These are phyloP conservation scores for Sarocladium strictum DNA, from an alignment of 2,329 filamentous ascomycete species.

Conservation along the genomic window DNA sequence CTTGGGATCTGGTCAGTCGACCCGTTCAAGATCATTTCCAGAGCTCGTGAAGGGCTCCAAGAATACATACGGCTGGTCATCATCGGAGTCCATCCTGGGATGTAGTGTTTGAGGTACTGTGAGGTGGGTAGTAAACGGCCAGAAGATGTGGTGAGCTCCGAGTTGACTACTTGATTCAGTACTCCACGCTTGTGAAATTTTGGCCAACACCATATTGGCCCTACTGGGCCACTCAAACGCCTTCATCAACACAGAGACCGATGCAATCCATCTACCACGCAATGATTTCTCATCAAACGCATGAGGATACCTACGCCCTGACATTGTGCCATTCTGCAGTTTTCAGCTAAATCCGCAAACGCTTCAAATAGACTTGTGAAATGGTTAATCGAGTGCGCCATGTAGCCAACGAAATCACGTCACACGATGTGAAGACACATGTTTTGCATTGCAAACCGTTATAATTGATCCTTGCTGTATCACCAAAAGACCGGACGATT, in stretches of 20 bases:
- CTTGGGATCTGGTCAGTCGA: constrained; percentile 14
- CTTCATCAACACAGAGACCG: no score
- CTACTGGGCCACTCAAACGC: no score
- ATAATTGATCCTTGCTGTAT: constrained; percentile 1
- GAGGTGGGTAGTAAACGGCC: not conserved
- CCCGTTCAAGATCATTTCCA: not conserved
- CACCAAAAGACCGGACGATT: not conserved
- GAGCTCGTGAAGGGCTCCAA: not conserved
- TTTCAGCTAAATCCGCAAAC: no score
- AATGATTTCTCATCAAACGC: no score
- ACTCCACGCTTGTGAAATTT: not conserved
- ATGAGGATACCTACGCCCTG: no score
- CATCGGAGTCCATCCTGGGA: constrained; percentile 1
- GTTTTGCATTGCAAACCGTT: no score
- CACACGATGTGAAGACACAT: not conserved
- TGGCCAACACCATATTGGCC: not conserved
- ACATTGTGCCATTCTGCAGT: no score
- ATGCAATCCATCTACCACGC: no score
- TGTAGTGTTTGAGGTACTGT: not conserved
- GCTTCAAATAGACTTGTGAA: no score
- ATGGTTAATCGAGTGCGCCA: no score
- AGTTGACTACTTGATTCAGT: not conserved
- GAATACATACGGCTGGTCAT: not conserved
- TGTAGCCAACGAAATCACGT: no score
- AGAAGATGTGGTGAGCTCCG: not conserved